phyloP scores from a whole-genome alignment of 176 grass and related monocot genomes.

The Triticum aestivum region IWGSC_CS_RefSeq_v2.1 NC_057808.1:321445429-321445928 shows the following conservation, averaged over 20 bases:
- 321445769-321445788: not conserved
- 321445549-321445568: not conserved
- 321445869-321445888: conserved; percentile 25
- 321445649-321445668: not conserved
- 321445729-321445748: not conserved
- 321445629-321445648: conserved; percentile 15
- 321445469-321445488: conserved; percentile 89
- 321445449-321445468: conserved; percentile 64
- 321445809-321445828: conserved; percentile 35
- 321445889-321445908: conserved; percentile 23
- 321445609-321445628: not conserved
- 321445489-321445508: conserved; percentile 54
- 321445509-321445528: not conserved
- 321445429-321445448: conserved; percentile 82
- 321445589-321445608: conserved; percentile 25
- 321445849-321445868: conserved; percentile 31
- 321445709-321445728: conserved; percentile 6
- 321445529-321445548: not conserved
- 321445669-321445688: conserved; percentile 11
- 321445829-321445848: conserved; percentile 32
- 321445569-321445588: conserved; percentile 28
- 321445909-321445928: conserved; percentile 41
- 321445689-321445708: conserved; percentile 33
- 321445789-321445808: not conserved
- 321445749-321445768: not conserved